phyloP scores from a whole-genome alignment of 305 asterid species.

The Fraxinus sp. region DNA sequence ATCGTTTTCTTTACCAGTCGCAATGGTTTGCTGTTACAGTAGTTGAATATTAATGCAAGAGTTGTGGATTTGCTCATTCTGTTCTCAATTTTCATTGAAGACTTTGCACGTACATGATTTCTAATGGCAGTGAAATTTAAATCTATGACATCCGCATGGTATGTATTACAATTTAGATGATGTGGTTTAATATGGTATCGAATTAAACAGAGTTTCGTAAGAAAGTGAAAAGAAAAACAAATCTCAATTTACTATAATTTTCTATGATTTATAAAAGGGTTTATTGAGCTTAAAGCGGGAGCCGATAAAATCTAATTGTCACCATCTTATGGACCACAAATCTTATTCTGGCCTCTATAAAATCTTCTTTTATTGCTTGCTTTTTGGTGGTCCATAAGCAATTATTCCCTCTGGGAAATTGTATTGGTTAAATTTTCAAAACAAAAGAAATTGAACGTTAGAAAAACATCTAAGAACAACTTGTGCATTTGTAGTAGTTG shows the following conservation, averaged over 20 bases:
- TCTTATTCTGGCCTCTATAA: background rate
- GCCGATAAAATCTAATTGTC: background rate
- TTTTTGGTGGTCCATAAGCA: background rate
- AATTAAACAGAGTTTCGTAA: background rate
- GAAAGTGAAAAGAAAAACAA: no score
- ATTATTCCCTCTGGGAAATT: background rate
- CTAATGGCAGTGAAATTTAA: no score
- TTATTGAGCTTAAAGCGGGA: background rate
- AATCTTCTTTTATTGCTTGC: background rate
- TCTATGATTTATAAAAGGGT: background rate
- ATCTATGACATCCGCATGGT: no score
- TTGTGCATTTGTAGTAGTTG: no score
- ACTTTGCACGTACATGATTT: no score
- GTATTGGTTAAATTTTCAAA: background rate
- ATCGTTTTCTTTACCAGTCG: background rate
- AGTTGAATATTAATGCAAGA: background rate
- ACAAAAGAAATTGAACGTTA: background rate
- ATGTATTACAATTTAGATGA: no score
- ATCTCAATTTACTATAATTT: background rate
- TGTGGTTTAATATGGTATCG: no score
- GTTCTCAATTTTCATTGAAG: background rate
- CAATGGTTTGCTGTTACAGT: background rate
- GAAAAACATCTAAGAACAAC: no score
- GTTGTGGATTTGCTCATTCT: background rate
- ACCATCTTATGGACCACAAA: background rate